A percentile compares a stretch with the other conserved stretches of the same genome.
phyloP scores from a whole-genome alignment of 495 filamentous ascomycete genomes.

The Neurospora sp. region DNA sequence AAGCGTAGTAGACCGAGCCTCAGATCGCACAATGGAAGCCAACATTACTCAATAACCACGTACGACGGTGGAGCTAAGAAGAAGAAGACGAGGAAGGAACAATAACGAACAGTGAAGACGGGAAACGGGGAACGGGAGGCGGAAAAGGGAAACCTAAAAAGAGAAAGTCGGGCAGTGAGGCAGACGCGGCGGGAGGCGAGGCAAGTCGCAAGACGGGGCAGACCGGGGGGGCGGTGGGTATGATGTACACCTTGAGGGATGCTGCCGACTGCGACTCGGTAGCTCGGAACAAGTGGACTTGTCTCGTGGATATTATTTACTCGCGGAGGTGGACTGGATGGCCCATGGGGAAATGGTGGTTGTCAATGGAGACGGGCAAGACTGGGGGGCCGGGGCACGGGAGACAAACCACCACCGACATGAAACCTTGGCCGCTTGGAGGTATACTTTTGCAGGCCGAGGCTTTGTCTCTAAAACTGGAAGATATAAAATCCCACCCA shows the following conservation, averaged over 20 bases:
- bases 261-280: not conserved
- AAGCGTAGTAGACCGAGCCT: slow-evolving; percentile 25
- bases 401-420: not conserved
- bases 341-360: not conserved
- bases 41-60: slow-evolving; percentile 16
- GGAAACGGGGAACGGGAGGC: not conserved
- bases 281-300: not conserved
- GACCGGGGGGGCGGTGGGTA: not conserved
- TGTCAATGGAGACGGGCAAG: not conserved
- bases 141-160: not conserved
- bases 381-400: not conserved
- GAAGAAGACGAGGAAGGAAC: not conserved
- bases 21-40: slow-evolving; percentile 18
- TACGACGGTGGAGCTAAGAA: not conserved
- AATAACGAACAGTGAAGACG: not conserved
- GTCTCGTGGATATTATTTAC: not conserved
- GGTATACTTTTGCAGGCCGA: not conserved
- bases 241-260: not conserved
- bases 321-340: not conserved
- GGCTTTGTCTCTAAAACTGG: not conserved
- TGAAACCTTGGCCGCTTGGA: not conserved
- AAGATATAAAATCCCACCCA: not conserved
- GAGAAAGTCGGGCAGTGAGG: slow-evolving; percentile 1
- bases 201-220: too few relatives aligned
- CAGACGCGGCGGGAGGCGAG: not conserved